Percentiles rank a stretch among this genome's conserved stretches.
phyloP scores from a whole-genome alignment of 257 asterid genomes.

The Sherardia arvensis region DNA sequence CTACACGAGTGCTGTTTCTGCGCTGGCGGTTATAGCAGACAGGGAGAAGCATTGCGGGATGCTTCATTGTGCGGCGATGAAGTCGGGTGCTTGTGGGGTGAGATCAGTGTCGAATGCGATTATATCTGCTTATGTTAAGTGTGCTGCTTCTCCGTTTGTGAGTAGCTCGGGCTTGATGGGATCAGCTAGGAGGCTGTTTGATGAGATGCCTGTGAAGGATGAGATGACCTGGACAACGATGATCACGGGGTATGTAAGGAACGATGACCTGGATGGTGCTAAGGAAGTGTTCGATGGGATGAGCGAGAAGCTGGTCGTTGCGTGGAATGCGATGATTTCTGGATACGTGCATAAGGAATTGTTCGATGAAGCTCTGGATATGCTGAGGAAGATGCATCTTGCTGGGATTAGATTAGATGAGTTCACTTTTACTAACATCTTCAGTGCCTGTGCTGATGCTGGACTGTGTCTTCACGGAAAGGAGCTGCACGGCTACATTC shows the following conservation, averaged over 20 bases:
- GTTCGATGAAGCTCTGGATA: background rate
- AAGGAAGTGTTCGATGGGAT: slow-evolving; percentile 9
- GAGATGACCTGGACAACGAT: slow-evolving; percentile 8
- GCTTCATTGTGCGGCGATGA: slow-evolving; percentile 5
- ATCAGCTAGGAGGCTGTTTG: slow-evolving; percentile 12
- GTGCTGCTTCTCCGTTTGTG: slow-evolving; percentile 5
- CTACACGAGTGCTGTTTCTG: background rate
- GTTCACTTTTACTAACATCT: slow-evolving; percentile 4
- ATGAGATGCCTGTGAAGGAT: slow-evolving; percentile 11
- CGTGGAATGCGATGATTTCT: slow-evolving; percentile 14
- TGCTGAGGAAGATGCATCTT: slow-evolving; percentile 9
- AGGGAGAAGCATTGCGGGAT: slow-evolving; percentile 6
- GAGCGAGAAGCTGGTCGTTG: slow-evolving; percentile 7
- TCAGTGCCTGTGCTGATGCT: slow-evolving; percentile 8
- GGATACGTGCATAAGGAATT: slow-evolving; percentile 4
- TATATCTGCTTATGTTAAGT: slow-evolving; percentile 2
- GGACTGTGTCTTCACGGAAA: slow-evolving; percentile 11
- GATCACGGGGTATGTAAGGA: slow-evolving; percentile 4
- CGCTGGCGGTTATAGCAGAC: slow-evolving; percentile 7
- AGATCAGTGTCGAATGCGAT: slow-evolving; percentile 7
- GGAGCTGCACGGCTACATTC: slow-evolving; percentile 9
- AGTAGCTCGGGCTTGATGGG: background rate
- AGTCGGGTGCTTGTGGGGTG: slow-evolving; percentile 1
- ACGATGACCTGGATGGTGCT: slow-evolving; percentile 6
- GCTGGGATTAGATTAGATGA: slow-evolving; percentile 8